phyloP scores from a whole-genome alignment of 495 filamentous ascomycete genomes.

The Friedmanniomyces simplex region DNA sequence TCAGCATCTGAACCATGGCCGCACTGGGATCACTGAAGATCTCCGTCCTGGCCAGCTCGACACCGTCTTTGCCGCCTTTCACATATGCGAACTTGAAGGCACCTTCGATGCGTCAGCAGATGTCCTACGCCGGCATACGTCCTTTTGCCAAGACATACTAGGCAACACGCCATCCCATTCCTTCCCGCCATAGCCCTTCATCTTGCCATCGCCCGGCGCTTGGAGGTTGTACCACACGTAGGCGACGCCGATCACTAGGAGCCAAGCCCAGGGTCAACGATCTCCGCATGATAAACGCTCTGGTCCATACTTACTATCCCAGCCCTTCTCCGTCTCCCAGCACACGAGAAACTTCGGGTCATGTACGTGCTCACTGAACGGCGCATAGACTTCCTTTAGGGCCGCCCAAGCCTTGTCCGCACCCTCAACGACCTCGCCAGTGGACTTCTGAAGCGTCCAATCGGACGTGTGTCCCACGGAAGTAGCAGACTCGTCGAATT shows the following conservation, averaged over 20 bases:
- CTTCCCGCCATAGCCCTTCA: slow-evolving; percentile 9
- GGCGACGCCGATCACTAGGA: slow-evolving; percentile 5
- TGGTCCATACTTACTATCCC: slow-evolving; percentile 1
- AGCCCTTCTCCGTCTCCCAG: slow-evolving; percentile 11
- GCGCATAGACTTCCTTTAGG: slow-evolving; percentile 6
- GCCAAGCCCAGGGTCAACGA: neutral
- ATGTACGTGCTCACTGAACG: slow-evolving; percentile 11
- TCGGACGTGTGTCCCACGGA: neutral
- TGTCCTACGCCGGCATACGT: neutral
- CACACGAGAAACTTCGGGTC: slow-evolving; percentile 2
- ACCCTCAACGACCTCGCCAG: slow-evolving; percentile 8
- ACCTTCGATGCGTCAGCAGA: neutral
- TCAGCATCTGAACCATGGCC: slow-evolving; percentile 14
- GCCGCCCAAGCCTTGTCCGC: slow-evolving; percentile 10
- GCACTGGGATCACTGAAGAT: slow-evolving; percentile 12
- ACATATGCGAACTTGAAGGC: slow-evolving; percentile 7
- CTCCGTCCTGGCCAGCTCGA: slow-evolving; percentile 9
- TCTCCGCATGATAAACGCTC: neutral
- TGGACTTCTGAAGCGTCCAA: slow-evolving; percentile 6
- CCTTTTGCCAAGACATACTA: neutral
- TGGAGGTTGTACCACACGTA: slow-evolving; percentile 8
- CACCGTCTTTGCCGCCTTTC: slow-evolving; percentile 1
- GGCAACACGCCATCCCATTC: slow-evolving; percentile 12
- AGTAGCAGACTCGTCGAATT: neutral
- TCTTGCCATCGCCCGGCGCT: slow-evolving; percentile 2